These are phyloP conservation scores for Avena sativa DNA, from an alignment of 176 grass and related monocot species.

Conservation along the genomic window DNA sequence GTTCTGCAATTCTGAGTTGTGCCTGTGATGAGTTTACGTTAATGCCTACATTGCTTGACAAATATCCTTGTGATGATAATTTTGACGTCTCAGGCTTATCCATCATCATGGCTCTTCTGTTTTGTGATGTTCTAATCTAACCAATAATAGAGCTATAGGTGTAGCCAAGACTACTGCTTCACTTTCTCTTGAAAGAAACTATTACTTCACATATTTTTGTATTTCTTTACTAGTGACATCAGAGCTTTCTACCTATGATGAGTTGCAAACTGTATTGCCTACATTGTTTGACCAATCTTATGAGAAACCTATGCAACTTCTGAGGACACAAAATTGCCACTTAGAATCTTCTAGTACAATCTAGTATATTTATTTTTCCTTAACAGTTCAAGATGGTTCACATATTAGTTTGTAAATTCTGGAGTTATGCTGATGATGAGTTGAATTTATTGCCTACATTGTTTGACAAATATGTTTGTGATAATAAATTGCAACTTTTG, in stretches of 20 bases:
- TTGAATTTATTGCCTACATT: conserved; percentile 43
- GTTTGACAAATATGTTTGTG: conserved; percentile 13
- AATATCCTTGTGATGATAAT: not conserved
- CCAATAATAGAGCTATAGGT: not conserved
- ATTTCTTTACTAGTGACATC: not conserved
- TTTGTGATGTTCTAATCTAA: not conserved
- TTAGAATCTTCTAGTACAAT: not conserved
- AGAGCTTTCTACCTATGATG: conserved; percentile 15
- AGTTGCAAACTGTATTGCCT: conserved; percentile 37
- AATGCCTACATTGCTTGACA: conserved; percentile 58
- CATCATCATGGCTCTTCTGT: not conserved
- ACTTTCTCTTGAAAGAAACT: not conserved
- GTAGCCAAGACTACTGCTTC: not conserved
- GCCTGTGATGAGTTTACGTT: not conserved
- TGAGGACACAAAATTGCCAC: not conserved
- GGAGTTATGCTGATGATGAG: conserved; percentile 17
- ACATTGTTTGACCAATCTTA: conserved; percentile 30
- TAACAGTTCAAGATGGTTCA: not conserved
- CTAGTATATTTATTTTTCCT: not conserved
- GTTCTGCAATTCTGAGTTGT: not conserved
- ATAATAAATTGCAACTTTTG: not conserved
- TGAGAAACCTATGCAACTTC: conserved; percentile 26
- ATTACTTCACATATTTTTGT: too few relatives aligned
- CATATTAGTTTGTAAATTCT: not conserved
- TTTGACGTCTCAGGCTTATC: not conserved